These are phyloP conservation scores for Heliamphora exappendiculata DNA, from an alignment of 148 eudicot species.

Conservation along the genomic window DNA sequence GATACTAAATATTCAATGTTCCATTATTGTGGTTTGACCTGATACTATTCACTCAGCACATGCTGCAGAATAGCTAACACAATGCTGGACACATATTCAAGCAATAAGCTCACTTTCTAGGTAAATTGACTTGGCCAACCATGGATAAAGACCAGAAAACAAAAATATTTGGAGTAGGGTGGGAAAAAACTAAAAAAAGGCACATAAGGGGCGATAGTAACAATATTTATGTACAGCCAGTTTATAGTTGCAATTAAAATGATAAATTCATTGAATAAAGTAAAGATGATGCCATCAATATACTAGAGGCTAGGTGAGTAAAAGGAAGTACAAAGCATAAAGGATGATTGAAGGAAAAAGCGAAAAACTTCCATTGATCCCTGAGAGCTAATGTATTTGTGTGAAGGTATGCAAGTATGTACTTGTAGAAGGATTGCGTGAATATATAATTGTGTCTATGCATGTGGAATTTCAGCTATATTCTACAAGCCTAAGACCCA, in stretches of 20 bases:
- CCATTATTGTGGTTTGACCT: neutral
- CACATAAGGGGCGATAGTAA: neutral
- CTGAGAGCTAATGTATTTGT: neutral
- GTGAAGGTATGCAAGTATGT: neutral
- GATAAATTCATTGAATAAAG: neutral
- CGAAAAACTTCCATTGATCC: neutral
- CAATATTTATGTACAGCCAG: neutral
- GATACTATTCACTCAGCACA: neutral
- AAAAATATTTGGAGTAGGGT: neutral
- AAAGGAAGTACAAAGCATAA: neutral
- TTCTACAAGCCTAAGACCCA: no score
- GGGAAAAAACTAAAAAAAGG: neutral
- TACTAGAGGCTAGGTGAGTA: neutral
- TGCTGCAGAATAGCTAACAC: neutral
- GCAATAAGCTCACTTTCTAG: neutral
- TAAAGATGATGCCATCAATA: neutral
- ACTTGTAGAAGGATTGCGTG: neutral
- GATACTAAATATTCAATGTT: neutral
- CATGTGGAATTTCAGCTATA: neutral
- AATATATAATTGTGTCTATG: neutral
- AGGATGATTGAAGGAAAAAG: neutral
- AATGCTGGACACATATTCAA: neutral
- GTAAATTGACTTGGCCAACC: neutral
- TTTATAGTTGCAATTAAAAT: neutral
- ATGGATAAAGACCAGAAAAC: neutral